Conservation (phyloP, 257 asterid species). For the Solanum chilense region DNA sequence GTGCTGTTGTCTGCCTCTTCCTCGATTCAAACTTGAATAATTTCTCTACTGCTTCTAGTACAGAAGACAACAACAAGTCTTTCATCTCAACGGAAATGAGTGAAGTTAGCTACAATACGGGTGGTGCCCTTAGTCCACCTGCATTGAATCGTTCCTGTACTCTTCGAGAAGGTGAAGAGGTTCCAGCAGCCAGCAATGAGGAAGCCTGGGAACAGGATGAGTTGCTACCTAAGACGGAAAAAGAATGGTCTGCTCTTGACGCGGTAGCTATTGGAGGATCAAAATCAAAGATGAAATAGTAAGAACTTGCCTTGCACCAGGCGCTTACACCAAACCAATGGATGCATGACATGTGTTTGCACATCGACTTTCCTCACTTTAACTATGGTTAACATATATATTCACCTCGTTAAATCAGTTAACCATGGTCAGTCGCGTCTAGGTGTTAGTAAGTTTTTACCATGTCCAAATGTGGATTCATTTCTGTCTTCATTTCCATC, state of each 20-base stretch:
- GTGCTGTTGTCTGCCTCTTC: slow-evolving; percentile 55
- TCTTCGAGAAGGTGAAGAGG: neutral
- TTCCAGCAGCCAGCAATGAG: neutral
- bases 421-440: neutral
- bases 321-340: neutral
- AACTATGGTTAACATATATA: neutral
- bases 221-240: slow-evolving; percentile 1
- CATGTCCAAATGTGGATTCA: neutral
- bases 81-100: neutral
- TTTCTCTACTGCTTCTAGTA: slow-evolving; percentile 1
- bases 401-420: neutral
- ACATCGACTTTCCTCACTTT: neutral
- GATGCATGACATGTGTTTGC: neutral
- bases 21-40: slow-evolving; percentile 24
- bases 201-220: slow-evolving; percentile 10
- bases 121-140: neutral
- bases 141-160: slow-evolving; percentile 2
- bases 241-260: slow-evolving; percentile 19
- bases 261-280: slow-evolving; percentile 18
- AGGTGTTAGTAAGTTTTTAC: neutral
- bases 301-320: neutral
- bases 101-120: neutral
- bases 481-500: neutral
- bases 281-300: slow-evolving; percentile 7
- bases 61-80: slow-evolving; percentile 3